Evolutionary conservation across 2,329 filamentous ascomycete species (phyloP).

Genomic region (Neofusicoccum sp.): DNA sequence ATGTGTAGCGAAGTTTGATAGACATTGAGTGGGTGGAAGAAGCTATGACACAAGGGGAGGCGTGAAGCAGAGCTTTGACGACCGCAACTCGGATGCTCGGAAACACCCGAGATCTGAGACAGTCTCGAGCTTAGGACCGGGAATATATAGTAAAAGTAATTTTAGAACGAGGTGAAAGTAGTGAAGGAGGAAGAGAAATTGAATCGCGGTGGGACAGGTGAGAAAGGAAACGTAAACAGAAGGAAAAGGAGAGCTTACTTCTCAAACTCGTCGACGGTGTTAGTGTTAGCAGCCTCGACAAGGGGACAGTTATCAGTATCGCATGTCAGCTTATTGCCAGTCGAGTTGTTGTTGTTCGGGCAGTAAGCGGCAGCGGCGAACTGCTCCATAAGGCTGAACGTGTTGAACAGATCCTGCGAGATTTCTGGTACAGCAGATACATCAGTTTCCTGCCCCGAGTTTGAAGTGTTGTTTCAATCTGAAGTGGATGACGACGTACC

Average conservation of each 20-base stretch:
- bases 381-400: slow-evolving; percentile 49
- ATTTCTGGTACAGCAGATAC: slow-evolving; percentile 31
- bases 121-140: too few relatives aligned
- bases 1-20: neutral
- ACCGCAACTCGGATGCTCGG: neutral
- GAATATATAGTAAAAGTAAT: neutral
- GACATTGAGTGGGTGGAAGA: neutral
- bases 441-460: neutral
- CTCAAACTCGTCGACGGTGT: slow-evolving; percentile 49
- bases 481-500: neutral
- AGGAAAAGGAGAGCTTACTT: slow-evolving; percentile 36
- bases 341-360: slow-evolving; percentile 46
- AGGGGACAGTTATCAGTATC: slow-evolving; percentile 46
- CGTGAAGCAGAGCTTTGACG: neutral
- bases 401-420: slow-evolving; percentile 38
- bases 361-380: slow-evolving; percentile 57
- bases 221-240: neutral
- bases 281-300: slow-evolving; percentile 48
- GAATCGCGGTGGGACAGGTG: neutral
- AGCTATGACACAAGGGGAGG: neutral
- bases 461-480: neutral
- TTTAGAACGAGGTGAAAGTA: neutral
- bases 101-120: neutral
- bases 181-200: neutral
- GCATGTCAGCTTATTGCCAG: slow-evolving; percentile 46